Base-by-base conservation (phyloP, 2,329 filamentous ascomycete species). In the Nigrospora osmanthi region DNA sequence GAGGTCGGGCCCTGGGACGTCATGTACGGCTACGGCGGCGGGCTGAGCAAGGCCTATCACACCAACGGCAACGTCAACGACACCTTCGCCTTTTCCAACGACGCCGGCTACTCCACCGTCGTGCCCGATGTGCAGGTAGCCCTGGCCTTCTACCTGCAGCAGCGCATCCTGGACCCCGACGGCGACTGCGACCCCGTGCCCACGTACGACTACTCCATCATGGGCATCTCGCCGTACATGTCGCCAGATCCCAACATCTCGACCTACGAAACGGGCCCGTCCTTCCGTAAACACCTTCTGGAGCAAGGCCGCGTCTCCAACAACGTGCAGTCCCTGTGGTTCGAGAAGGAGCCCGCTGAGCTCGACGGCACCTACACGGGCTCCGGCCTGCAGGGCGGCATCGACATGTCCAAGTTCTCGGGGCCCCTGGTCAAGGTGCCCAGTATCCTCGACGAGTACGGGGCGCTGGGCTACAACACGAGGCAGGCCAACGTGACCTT, bases 291-390 rank as follows among this genome's bases (percentile, higher is more conserved):
- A 38, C 54, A 62, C 38, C 56, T 65, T 2, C 57, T 58, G 12
- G 48, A 60, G 28, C 43, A 49, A 6, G 59, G 59, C 1, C 40
- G 45, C 17, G 58, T 63, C 37, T 51, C 47, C 9, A 53, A 54
- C 17, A 48, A 55, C 16, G 59, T 63, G 9, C 54, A 60, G 52
- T 49, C 50, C 6, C 57, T 64, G 53, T 66, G 62, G 61, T 63
- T 65, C 47, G 59, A 64, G 44, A 49, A 56, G 41, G 49, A 54
- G 12, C 52, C 56, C 6, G 46, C 46, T 3, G 50, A 51, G 28
- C 37, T 49, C 13, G 39, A 49, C 11, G 56, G 52, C 32, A 55
- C 56, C 13, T 58, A 54, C 42, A 56, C 52, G 0, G 63, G 63
- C 38, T 57, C 55, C 19, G 54, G 53, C 3, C 49, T 66, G 5